Percentiles rank a stretch among this genome's conserved stretches.
Conservation (phyloP, 2,329 filamentous ascomycete species). For the Herpotrichia juniperi region DNA sequence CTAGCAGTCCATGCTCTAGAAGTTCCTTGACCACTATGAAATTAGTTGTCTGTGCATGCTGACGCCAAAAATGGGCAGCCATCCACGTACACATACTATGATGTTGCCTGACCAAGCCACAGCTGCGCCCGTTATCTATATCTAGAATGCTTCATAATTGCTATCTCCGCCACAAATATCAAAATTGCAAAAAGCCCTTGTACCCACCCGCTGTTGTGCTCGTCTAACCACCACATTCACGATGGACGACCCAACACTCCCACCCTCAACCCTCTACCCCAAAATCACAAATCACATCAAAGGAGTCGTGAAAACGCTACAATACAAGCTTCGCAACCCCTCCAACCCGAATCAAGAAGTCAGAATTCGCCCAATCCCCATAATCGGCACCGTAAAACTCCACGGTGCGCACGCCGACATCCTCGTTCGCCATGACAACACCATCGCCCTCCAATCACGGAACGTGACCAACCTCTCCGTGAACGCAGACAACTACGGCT, state of each 20-base stretch:
- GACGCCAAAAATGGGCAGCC: too few species aligned
- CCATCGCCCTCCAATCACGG: slow-evolving; percentile 30
- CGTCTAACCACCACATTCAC: not conserved
- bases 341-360: slow-evolving; percentile 8
- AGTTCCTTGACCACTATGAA: too few species aligned
- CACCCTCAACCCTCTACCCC: slow-evolving; percentile 30
- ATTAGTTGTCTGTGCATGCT: too few species aligned
- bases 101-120: not conserved
- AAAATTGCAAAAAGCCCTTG: not conserved
- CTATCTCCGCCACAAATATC: not conserved
- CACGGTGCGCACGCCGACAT: slow-evolving; percentile 43
- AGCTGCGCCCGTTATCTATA: too few species aligned
- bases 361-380: slow-evolving; percentile 17
- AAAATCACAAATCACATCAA: slow-evolving; percentile 36
- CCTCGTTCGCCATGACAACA: slow-evolving; percentile 24
- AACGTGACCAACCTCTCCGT: slow-evolving; percentile 23
- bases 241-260: slow-evolving; percentile 15
- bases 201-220: not conserved
- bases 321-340: slow-evolving; percentile 12
- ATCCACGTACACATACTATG: too few species aligned
- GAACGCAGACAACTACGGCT: slow-evolving; percentile 27
- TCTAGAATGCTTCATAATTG: too few species aligned
- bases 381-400: slow-evolving; percentile 38
- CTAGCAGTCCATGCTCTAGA: too few species aligned
- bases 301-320: slow-evolving; percentile 23